Base-by-base conservation (phyloP, 2,329 filamentous ascomycete genomes). In the Pochonia chlamydosporia region DNA sequence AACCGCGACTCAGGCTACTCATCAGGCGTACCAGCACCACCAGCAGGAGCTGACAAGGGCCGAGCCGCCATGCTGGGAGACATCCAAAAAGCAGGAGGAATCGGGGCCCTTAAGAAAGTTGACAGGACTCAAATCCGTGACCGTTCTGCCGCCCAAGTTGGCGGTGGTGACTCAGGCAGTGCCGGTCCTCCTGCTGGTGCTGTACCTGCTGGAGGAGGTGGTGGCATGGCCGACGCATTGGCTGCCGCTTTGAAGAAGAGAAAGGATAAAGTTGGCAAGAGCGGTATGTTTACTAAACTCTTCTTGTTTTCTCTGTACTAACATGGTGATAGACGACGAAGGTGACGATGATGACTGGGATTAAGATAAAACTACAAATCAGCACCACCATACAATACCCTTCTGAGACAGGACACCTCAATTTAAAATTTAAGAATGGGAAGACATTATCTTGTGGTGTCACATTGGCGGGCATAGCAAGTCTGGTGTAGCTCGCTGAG, bases 201-300 rank as follows among this genome's bases (percentile, higher is more conserved):
- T 40, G 65, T 72, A n/a, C 62, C 73, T 35, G 64, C 71, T 43
- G 76, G 76, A 37, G 76, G 73, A 16, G 77, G 79, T 10, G 80
- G 82, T 47, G 84, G 81, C 30, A 81, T 96, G 77, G 89, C 89
- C 20, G 89, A 86, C 70, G 91, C 89, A 41, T 70, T 96, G 57
- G 88, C 88, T 50, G 85, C 82, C 50, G 87, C 85, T 48, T 68
- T 91, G 58, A 81, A 85, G 61, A 87, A 88, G 70, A 79, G 92
- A 66, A 96, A 96, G 74, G 82, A 89, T 67, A 96, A 95, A 75
- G 92, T 96, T 64, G 89, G 88, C 70, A 85, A 88, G 65, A 95
- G 89, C 75, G 92, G 92, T 96, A 81, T 82, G 88, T 85, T 35
- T 4, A 7, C 13, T 7, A 8, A 43, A 43, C 44, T 16, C 31